Percentiles rank a stretch among this genome's conserved stretches.
phyloP scores from a whole-genome alignment of 306 rosid species.

The Vigna unguiculata region DNA sequence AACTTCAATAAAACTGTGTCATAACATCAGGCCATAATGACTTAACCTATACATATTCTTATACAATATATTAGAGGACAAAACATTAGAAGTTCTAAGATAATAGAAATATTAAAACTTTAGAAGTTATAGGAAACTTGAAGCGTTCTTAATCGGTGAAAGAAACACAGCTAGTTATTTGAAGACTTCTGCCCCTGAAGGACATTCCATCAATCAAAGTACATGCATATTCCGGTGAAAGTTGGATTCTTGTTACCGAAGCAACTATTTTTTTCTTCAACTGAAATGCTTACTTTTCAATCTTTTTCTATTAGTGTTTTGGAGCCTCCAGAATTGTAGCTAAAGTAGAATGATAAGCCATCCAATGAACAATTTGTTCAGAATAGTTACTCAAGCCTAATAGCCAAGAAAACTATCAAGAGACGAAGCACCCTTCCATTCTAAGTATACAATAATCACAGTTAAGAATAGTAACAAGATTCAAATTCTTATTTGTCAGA shows the following conservation, averaged over 20 bases:
- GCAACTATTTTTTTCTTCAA: conserved; percentile 31
- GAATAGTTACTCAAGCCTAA: conserved; percentile 5
- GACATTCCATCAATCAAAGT: conserved; percentile 7
- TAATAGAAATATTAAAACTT: background rate
- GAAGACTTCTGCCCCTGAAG: conserved; percentile 24
- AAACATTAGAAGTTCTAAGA: conserved; percentile 9
- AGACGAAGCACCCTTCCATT: conserved; percentile 26
- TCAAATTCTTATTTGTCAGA: conserved; percentile 3
- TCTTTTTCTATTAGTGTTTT: background rate
- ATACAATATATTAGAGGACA: background rate
- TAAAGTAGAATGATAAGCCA: conserved; percentile 30
- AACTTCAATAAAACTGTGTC: conserved; percentile 8
- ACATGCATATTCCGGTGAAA: conserved; percentile 2
- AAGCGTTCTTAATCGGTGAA: conserved; percentile 17
- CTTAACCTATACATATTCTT: background rate
- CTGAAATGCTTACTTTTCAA: conserved; percentile 7
- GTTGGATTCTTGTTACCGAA: conserved; percentile 12
- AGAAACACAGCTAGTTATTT: conserved; percentile 25
- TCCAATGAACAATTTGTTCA: conserved; percentile 10
- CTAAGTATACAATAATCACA: conserved; percentile 3
- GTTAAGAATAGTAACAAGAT: conserved; percentile 22
- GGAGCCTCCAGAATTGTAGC: conserved; percentile 8
- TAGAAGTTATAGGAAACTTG: conserved; percentile 20
- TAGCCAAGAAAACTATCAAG: conserved; percentile 26
- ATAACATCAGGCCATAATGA: background rate